Percentiles rank a stretch among this genome's conserved stretches.
Evolutionary conservation across 495 filamentous ascomycete genomes (phyloP).

Genomic region (Xylaria grammica): DNA sequence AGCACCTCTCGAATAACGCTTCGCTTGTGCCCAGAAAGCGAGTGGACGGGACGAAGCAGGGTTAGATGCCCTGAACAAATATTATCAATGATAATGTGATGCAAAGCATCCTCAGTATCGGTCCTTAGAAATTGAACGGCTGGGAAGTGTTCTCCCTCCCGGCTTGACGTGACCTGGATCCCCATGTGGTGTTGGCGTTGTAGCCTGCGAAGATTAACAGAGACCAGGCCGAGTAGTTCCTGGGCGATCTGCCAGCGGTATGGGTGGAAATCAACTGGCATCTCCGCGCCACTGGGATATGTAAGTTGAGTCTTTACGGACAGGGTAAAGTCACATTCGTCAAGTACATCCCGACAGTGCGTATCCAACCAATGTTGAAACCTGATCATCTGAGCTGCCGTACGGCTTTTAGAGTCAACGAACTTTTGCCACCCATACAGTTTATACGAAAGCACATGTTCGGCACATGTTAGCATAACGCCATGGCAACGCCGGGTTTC

Average conservation of each 20-base stretch:
- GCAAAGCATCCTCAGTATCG: conserved; percentile 44
- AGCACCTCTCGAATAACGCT: conserved; percentile 40
- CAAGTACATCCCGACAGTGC: conserved; percentile 57
- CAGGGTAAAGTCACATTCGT: conserved; percentile 62
- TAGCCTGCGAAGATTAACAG: conserved; percentile 38
- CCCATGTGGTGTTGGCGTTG: conserved; percentile 36
- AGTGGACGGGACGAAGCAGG: conserved; percentile 35
- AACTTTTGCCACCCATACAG: conserved; percentile 55
- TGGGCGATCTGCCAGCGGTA: conserved; percentile 54
- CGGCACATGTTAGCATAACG: conserved; percentile 55
- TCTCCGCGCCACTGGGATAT: conserved; percentile 56
- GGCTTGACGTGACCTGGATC: conserved; percentile 45
- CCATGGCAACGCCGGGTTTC: conserved; percentile 38
- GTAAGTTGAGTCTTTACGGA: conserved; percentile 54
- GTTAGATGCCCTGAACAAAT: conserved; percentile 32
- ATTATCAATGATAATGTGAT: conserved; percentile 37
- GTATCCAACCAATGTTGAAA: conserved; percentile 55
- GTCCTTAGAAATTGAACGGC: conserved; percentile 44
- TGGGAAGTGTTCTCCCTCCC: conserved; percentile 32
- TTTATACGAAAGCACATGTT: conserved; percentile 59
- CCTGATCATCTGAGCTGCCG: conserved; percentile 48
- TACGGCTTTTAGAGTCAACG: conserved; percentile 40
- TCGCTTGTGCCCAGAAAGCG: conserved; percentile 19
- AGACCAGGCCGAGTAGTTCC: conserved; percentile 47
- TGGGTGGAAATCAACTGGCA: conserved; percentile 55